Evolutionary conservation across 768 basidiomycete genomes (phyloP), one percentile per base, ranked within the genome.

Genomic region (Tylopilus balloui): DNA sequence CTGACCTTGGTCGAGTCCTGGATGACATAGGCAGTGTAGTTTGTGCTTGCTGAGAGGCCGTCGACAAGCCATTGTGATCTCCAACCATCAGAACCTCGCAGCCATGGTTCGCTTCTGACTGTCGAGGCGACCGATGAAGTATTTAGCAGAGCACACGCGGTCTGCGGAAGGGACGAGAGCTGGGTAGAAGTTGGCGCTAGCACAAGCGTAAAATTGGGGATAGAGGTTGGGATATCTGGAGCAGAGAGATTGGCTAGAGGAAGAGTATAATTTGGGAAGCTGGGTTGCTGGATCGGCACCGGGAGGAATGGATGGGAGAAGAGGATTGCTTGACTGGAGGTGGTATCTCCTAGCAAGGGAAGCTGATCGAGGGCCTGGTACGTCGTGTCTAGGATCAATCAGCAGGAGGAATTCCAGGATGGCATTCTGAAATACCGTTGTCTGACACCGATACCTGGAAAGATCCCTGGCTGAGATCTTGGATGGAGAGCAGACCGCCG

Each of bases 251-350:
- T 80, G 0, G 82, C 80, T 0, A 70, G 60, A 3, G 84, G 81
- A 1, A 92, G 75, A 2, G 84, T 83, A 61, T 88, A 92, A 57
- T 90, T 90, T 11, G 89, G 89, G 59, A 77, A 92, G 21, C 65
- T 68, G 2, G 85, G 81, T 34, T 64, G 54, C 6, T 56, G 45
- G 1, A 54, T 23, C 2, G 59, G 51, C 11, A 70, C 51, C 0
- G 69, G 47, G 7, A 68, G 56, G 51, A 81, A 81, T 0, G 77
- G 66, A 8, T 79, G 77, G 1, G 89, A 91, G 65, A 87, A 88
- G 11, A 91, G 58, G 24, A 92, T 65, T 0, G 80, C 86, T 61
- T 87, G 80, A 43, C 81, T 86, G 6, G 81, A 69, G 2, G 88
- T 87, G 1, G 86, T 81, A 62, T 92, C 89, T 3, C 85, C 86